A percentile compares a stretch with the other conserved stretches of the same genome.
phyloP scores from a whole-genome alignment of 2,329 filamentous ascomycete genomes.

The Clonostachys byssicola region DNA sequence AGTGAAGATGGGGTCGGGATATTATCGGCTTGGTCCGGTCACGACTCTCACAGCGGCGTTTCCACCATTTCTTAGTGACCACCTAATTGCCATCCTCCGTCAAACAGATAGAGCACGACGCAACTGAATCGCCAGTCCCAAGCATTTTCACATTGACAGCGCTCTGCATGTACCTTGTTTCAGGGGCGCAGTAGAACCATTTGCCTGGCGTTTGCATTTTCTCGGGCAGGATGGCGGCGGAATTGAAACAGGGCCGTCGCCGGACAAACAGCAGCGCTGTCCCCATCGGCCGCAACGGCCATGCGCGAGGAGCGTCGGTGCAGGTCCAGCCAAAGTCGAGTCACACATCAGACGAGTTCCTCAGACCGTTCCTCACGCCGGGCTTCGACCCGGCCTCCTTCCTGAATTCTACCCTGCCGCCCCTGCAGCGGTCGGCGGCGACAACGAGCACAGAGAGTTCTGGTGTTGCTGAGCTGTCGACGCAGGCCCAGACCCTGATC shows the following conservation, averaged over 20 bases:
- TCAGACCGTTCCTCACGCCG: constrained; percentile 71
- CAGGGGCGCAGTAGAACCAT: too few species aligned
- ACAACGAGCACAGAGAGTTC: neutral
- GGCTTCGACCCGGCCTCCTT: constrained; percentile 82
- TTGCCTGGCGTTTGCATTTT: too few species aligned
- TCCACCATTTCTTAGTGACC: too few species aligned
- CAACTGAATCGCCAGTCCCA: too few species aligned
- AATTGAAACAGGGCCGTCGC: constrained; percentile 21
- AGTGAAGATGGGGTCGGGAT: constrained; percentile 14
- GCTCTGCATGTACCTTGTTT: too few species aligned
- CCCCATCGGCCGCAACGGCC: constrained; percentile 31
- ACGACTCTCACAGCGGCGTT: too few species aligned
- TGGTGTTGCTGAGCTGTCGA: constrained; percentile 67
- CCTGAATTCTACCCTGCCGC: constrained; percentile 74
- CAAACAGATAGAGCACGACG: too few species aligned
- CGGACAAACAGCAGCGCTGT: constrained; percentile 41
- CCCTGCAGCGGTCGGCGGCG: constrained; percentile 40
- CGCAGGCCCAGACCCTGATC: constrained; percentile 78
- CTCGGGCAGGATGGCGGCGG: neutral
- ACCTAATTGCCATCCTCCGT: too few species aligned
- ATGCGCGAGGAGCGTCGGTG: constrained; percentile 30
- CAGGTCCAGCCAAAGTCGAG: constrained; percentile 45
- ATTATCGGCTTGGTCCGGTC: constrained; percentile 21
- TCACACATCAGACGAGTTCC: constrained; percentile 67
- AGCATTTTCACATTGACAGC: too few species aligned